phyloP scores from a whole-genome alignment of 2,329 filamentous ascomycete species.

The Penicillium sp. region DNA sequence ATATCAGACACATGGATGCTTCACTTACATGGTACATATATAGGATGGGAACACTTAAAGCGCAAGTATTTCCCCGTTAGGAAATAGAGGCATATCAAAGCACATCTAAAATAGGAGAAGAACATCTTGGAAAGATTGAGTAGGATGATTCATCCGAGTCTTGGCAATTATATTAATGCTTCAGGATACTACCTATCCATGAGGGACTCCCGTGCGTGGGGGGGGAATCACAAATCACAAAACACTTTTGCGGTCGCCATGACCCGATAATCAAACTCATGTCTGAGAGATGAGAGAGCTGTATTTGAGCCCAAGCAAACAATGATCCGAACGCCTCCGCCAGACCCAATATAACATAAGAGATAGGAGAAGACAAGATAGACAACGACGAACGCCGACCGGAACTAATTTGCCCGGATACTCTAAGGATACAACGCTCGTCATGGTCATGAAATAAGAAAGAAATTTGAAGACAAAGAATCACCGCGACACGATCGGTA shows the following conservation, averaged over 20 bases:
- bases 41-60: not conserved
- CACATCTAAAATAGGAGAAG: not conserved
- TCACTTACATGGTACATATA: not conserved
- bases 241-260: constrained; percentile 27
- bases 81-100: not conserved
- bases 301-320: constrained; percentile 7
- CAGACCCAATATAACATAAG: not conserved
- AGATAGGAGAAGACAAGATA: not conserved
- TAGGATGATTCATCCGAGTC: constrained; percentile 18
- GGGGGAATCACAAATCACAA: constrained; percentile 19
- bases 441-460: constrained; percentile 19
- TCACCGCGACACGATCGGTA: not conserved
- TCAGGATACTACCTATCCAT: constrained; percentile 16
- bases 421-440: constrained; percentile 20
- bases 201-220: constrained; percentile 3
- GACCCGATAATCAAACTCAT: constrained; percentile 15
- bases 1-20: not conserved
- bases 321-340: constrained; percentile 7
- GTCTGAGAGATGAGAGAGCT: constrained; percentile 16
- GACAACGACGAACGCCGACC: constrained; percentile 10
- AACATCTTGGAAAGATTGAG: not conserved
- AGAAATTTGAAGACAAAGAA: not conserved
- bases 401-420: constrained; percentile 6
- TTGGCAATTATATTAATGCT: constrained; percentile 27
- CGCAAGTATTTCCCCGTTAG: not conserved